Evolutionary conservation across 805 yeast genomes (phyloP), one percentile per base, ranked within the genome.

Genomic region (Yarrowia divulgata): DNA sequence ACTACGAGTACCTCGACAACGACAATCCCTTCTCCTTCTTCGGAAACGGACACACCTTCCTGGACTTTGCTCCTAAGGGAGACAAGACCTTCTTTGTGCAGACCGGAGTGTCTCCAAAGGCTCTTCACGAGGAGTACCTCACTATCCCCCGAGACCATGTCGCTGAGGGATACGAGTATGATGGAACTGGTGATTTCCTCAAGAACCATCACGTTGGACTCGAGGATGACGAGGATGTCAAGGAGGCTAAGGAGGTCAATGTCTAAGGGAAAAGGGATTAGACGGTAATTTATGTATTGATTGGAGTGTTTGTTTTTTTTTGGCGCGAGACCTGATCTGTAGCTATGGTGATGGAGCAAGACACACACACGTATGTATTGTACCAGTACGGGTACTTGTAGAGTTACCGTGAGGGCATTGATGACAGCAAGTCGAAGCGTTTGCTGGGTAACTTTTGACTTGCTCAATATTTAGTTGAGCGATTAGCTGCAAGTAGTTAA

Each of bases 31-130:
- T 57, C 42, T 58, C 57, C 19, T 71, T 69, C 60, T 71, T 70
- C 35, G 72, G 73, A 35, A 70, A 66, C 69, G 73, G 73, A 14
- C 43, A 71, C 55, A 71, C 73, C 42, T 60, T 60, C 46, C 46
- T 60, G 67, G 67, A 60, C 46, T 60, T 60, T 60, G 67, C 67
- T 6, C 54, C 50, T n/a, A 23, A 10, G 29, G 67, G 67, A 18
- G 67, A 60, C 43, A 60, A 60, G 67, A 60, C 67, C 18, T 60
- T 60, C 29, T 60, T 45, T 18, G 42, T 60, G 8, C 67, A 43
- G 42, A 46, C 50, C 35, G 54, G 54, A 1, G 67, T 60, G 18
- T 2, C 42, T 6, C 67, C 67, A 35, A 43, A 46, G 42, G 54
- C 34, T 18, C 54, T 60, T 35, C 67, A 60, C 12, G 67, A 60